These are phyloP conservation scores for Endogone sp. DNA, from an alignment of 192 early-diverging fungal genomes.

Conservation along the genomic window DNA sequence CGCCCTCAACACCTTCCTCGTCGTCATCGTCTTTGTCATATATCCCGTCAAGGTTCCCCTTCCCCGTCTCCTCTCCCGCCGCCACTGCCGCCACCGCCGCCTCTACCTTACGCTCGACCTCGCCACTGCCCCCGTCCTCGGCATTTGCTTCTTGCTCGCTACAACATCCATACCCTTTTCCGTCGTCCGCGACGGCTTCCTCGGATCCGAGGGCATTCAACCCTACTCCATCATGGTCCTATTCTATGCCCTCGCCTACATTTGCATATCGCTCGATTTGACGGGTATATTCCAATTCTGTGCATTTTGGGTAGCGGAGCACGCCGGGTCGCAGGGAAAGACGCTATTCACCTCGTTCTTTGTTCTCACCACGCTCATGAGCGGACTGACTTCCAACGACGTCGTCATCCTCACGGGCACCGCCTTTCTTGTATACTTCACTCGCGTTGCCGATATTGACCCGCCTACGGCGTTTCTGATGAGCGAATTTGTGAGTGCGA, in stretches of 20 bases:
- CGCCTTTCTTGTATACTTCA: constrained; percentile 74
- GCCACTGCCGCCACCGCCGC: constrained; percentile 19
- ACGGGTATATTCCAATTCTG: constrained; percentile 77
- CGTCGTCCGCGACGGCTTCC: constrained; percentile 45
- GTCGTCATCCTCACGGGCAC: constrained; percentile 80
- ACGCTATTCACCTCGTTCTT: constrained; percentile 68
- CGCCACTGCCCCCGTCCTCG: constrained; percentile 68
- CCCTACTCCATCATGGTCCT: constrained; percentile 83
- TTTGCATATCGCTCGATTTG: constrained; percentile 81
- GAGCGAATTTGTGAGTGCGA: constrained; percentile 72
- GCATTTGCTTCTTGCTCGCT: constrained; percentile 64
- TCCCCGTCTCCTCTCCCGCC: constrained; percentile 15
- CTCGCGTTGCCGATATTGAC: constrained; percentile 54
- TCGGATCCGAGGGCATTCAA: constrained; percentile 57
- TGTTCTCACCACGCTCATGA: constrained; percentile 66
- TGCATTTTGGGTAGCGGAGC: constrained; percentile 67
- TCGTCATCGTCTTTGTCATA: constrained; percentile 59
- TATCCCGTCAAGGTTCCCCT: constrained; percentile 54
- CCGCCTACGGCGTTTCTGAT: constrained; percentile 64
- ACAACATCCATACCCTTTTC: constrained; percentile 43
- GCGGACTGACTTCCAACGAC: constrained; percentile 76
- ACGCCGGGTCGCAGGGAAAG: constrained; percentile 52
- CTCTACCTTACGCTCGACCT: constrained; percentile 51
- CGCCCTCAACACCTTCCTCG: constrained; percentile 52
- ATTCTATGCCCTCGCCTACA: constrained; percentile 79